Conservation (phyloP, 331 rosid genomes). For the Rosa hybrid region DNA sequence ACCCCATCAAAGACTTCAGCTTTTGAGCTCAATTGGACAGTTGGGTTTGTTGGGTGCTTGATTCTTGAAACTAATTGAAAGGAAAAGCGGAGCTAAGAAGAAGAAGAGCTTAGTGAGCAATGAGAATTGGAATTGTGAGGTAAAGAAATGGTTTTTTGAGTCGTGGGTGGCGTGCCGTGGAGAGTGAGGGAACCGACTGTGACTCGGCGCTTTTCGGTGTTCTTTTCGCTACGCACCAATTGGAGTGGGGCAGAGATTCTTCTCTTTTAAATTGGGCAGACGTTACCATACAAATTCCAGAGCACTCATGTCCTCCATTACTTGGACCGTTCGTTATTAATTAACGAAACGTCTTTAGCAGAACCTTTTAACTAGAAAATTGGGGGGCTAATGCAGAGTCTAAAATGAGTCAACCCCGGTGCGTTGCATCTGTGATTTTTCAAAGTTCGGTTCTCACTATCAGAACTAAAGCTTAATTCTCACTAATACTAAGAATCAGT, state of each 20-base stretch:
- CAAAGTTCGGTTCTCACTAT: no score
- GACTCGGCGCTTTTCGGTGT: not conserved
- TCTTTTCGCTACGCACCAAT: not conserved
- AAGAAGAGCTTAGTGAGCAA: not conserved
- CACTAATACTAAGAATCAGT: no score
- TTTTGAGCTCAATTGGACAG: not conserved
- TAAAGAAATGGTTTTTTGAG: not conserved
- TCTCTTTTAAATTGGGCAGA: not conserved
- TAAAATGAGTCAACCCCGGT: no score
- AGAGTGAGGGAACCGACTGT: not conserved
- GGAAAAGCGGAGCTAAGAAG: not conserved
- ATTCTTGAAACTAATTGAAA: not conserved
- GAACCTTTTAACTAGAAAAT: no score
- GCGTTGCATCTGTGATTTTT: no score
- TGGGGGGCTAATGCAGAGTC: no score
- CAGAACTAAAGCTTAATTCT: no score
- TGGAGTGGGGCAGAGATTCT: not conserved
- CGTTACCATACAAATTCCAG: not conserved
- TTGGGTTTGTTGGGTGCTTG: not conserved
- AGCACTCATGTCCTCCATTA: not conserved
- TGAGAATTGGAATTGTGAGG: no score
- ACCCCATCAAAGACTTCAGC: not conserved
- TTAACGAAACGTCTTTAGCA: not conserved
- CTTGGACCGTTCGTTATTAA: not conserved
- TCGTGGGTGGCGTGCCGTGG: not conserved